Evolutionary conservation across 352 stramenopile species (phyloP).

Genomic region (Pythium biforme): DNA sequence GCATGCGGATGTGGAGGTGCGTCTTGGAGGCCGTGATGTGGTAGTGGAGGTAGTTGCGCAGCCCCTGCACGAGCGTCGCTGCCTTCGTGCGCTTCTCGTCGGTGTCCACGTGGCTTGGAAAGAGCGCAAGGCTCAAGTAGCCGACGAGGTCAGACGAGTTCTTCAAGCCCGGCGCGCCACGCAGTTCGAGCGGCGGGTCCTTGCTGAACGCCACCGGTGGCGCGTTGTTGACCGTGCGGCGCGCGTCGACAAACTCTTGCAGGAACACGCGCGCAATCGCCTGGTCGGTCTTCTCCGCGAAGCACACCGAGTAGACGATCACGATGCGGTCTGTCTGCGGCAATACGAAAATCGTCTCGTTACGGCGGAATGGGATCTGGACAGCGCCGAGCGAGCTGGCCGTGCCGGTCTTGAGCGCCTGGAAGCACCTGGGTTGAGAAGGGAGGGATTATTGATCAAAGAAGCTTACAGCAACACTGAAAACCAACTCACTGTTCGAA

Average conservation of each 20-base stretch:
- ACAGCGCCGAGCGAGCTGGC: slow-evolving; percentile 53
- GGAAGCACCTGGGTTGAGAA: slow-evolving; percentile 48
- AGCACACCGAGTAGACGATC: slow-evolving; percentile 92
- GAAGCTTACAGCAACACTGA: not conserved
- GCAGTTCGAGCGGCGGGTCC: slow-evolving; percentile 87
- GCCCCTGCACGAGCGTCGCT: slow-evolving; percentile 82
- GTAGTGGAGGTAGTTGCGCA: slow-evolving; percentile 95
- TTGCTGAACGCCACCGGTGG: slow-evolving; percentile 90
- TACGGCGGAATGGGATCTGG: slow-evolving; percentile 85
- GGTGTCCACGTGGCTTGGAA: slow-evolving; percentile 88
- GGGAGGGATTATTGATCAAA: not conserved
- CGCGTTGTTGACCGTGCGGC: slow-evolving; percentile 92
- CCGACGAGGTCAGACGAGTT: slow-evolving; percentile 77
- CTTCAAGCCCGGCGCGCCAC: slow-evolving; percentile 58
- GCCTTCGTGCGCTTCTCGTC: slow-evolving; percentile 87
- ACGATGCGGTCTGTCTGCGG: slow-evolving; percentile 87
- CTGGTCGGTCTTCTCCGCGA: slow-evolving; percentile 92
- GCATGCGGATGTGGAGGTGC: slow-evolving; percentile 95
- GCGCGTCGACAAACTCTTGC: slow-evolving; percentile 91
- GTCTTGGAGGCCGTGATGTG: slow-evolving; percentile 97
- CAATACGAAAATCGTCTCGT: slow-evolving; percentile 86
- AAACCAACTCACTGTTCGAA: slow-evolving; percentile 58
- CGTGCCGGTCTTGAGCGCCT: slow-evolving; percentile 67
- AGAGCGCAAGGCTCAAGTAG: slow-evolving; percentile 89
- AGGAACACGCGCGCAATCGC: slow-evolving; percentile 91